Base-by-base conservation (phyloP, 805 yeast genomes). In the Clavispora phyllophila region DNA sequence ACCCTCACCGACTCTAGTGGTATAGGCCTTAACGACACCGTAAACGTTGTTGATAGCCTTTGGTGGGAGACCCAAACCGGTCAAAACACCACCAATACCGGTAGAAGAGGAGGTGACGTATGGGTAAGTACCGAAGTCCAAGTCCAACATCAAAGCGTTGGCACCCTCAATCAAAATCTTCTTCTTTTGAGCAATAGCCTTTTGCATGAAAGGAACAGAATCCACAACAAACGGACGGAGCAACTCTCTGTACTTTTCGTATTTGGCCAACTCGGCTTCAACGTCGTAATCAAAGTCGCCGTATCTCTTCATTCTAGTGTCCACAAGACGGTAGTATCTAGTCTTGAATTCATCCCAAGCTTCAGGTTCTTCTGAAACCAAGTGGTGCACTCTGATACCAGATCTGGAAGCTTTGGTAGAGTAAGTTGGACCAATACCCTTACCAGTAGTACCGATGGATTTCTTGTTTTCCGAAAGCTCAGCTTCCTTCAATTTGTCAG, bases 1-100 rank as follows among this genome's bases (percentile, higher is more conserved):
- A 51, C 99, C 99, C 62, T 90, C 98, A 57, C 99, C 99, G 43
- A 93, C 99, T 69, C 99, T 82, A 28, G 99, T 93, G 36, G 99
- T 93, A 70, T 93, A 93, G 33, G 98, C 98, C 74, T 93, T 93
- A 37, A 91, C 98, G 20, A 93, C 99, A 67, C 99, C 99, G 63
- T 84, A 88, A 36, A 89, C 74, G 63, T 88, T 83, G 41, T 74
- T 77, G 56, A 93, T 84, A 49, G 81, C 70, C 51, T 74, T 78
- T 54, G 99, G 99, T n/a, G 98, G 96, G 47, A 93, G 66, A 54
- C 98, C 99, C 52, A 93, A 78, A 48, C 99, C 99, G 31, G 99
- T 93, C 58, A 89, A 73, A 40, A 93, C 98, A 70, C 99, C 99
- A 55, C 99, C 99, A 59, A 93, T 88, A 57, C 96, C 95, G 42